Percentiles rank a stretch among this genome's conserved stretches.
These are phyloP conservation scores for Grosmannia huntii DNA, from an alignment of 2,329 filamentous ascomycete genomes.

Conservation along the genomic window DNA sequence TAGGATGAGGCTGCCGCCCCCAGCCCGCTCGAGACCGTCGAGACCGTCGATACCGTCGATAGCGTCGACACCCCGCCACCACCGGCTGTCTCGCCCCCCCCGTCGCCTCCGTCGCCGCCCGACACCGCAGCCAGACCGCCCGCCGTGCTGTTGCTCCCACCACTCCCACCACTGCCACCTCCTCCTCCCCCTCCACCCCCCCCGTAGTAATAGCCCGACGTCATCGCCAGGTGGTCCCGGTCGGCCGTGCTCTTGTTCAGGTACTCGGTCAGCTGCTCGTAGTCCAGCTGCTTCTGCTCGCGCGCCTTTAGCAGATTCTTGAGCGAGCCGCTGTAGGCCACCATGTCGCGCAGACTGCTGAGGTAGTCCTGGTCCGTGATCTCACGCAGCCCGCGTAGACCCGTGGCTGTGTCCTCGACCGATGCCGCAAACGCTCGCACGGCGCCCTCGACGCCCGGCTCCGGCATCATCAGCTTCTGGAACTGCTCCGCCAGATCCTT, in stretches of 20 bases:
- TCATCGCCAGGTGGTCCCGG: conserved; percentile 55
- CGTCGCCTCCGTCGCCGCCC: conserved; percentile 13
- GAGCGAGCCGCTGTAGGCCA: conserved; percentile 78
- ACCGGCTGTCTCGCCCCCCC: conserved; percentile 10
- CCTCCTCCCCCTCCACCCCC: conserved; percentile 14
- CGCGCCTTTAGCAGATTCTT: conserved; percentile 82
- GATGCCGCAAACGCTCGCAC: conserved; percentile 78
- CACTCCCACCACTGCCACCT: background rate
- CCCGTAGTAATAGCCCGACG: conserved; percentile 37
- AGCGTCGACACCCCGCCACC: no score
- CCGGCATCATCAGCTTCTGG: conserved; percentile 79
- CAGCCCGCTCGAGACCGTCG: conserved; percentile 1
- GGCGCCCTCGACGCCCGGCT: conserved; percentile 72
- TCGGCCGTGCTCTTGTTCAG: conserved; percentile 82
- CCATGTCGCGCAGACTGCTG: conserved; percentile 86
- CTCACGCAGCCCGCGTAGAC: conserved; percentile 71
- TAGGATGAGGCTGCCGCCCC: conserved; percentile 6
- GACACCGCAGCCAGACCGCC: background rate
- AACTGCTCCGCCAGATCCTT: conserved; percentile 87
- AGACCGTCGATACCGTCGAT: no score
- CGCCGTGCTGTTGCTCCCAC: background rate
- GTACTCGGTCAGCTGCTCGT: conserved; percentile 90
- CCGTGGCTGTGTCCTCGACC: conserved; percentile 69
- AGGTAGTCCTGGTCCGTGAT: conserved; percentile 94
- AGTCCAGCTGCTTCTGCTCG: conserved; percentile 96